Conservation (phyloP, 208 protist species). For the Acanthamoeba healyi region DNA sequence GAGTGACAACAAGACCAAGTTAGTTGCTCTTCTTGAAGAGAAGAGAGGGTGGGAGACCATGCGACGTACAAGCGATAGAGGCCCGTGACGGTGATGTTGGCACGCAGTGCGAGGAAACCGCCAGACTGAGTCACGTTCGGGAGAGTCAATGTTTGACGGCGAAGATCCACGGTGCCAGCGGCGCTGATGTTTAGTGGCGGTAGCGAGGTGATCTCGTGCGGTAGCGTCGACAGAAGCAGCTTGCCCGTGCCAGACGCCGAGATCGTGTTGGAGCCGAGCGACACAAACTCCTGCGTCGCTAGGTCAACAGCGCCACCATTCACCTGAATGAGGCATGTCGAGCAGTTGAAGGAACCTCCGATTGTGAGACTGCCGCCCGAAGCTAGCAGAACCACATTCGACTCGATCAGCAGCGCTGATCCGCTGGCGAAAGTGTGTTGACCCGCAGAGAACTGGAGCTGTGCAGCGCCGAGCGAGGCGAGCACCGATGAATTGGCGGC, state of each 20-base stretch:
- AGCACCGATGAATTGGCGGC: not conserved
- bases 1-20: too few relatives aligned
- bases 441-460: constrained; percentile 8
- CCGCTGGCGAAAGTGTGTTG: not conserved
- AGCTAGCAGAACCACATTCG: not conserved
- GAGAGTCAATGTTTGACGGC: constrained; percentile 28
- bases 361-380: not conserved
- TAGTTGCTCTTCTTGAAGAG: too few relatives aligned
- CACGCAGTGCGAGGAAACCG: not conserved
- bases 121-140: constrained; percentile 22
- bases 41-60: too few relatives aligned
- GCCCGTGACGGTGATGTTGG: constrained; percentile 30
- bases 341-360: constrained; percentile 35
- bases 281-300: not conserved
- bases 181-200: not conserved
- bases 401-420: constrained; percentile 30
- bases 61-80: not conserved
- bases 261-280: not conserved
- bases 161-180: constrained; percentile 34
- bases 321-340: not conserved
- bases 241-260: not conserved
- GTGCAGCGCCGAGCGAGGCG: not conserved
- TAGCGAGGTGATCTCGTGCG: not conserved
- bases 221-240: not conserved
- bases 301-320: not conserved